A percentile compares a stretch with the other conserved stretches of the same genome.
Evolutionary conservation across 202 grass and related monocot species (phyloP).

Genomic region (Setaria italica): DNA sequence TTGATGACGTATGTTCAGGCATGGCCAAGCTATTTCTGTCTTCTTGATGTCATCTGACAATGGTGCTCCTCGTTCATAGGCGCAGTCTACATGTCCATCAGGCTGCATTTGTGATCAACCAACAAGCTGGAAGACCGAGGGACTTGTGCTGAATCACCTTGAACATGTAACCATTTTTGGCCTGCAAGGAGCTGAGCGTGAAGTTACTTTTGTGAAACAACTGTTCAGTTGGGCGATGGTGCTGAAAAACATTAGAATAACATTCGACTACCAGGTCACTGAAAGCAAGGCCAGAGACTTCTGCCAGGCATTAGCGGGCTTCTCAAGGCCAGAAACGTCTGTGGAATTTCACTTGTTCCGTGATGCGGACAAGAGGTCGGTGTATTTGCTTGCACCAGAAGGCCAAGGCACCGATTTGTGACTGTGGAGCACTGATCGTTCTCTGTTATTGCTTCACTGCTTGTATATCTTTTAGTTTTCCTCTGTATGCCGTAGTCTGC

Average conservation of each 20-base stretch:
- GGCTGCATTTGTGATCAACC: background rate
- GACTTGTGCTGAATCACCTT: background rate
- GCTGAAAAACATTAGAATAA: background rate
- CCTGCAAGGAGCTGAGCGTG: background rate
- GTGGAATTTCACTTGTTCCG: too few relatives aligned
- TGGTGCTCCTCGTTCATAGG: background rate
- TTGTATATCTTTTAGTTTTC: too few relatives aligned
- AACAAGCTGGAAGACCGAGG: background rate
- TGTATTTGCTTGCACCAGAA: too few relatives aligned
- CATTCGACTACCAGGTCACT: background rate
- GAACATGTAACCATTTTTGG: background rate
- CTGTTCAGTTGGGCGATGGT: background rate
- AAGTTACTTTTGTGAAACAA: background rate
- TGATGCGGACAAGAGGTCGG: too few relatives aligned
- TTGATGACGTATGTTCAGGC: background rate
- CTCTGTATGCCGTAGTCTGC: too few relatives aligned
- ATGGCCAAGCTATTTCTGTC: background rate
- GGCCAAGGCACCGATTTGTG: too few relatives aligned
- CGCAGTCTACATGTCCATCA: background rate
- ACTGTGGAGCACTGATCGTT: too few relatives aligned
- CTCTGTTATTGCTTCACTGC: too few relatives aligned
- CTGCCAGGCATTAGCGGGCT: too few relatives aligned
- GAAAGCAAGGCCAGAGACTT: background rate
- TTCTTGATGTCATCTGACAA: background rate
- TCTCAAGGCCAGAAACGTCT: too few relatives aligned